A percentile compares a stretch with the other conserved stretches of the same genome.
phyloP scores from a whole-genome alignment of 1,139 yeast species.

The Ogataea hybrid region DNA sequence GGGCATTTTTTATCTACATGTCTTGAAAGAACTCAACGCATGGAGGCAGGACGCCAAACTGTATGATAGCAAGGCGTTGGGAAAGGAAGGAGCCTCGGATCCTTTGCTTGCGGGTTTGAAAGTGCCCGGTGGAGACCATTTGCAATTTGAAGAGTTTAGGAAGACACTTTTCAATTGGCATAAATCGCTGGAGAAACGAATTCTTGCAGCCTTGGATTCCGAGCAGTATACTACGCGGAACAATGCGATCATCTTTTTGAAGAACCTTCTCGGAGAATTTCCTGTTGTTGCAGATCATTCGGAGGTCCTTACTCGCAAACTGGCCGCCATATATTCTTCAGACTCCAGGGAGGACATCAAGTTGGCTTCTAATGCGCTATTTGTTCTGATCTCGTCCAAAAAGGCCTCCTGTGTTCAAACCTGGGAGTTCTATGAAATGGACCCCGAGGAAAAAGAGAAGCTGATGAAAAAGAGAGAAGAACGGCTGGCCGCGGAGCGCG shows the following conservation, averaged over 20 bases:
- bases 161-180: constrained; percentile 57
- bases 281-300: constrained; percentile 75
- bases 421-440: constrained; percentile 55
- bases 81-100: constrained; percentile 18
- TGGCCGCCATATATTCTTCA: constrained; percentile 45
- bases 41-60: constrained; percentile 40
- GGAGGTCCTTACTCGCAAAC: constrained; percentile 45
- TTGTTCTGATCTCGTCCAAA: constrained; percentile 67
- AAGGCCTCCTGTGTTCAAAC: constrained; percentile 54
- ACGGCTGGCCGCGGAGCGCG: constrained; percentile 17
- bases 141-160: constrained; percentile 40
- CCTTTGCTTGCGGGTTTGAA: constrained; percentile 17
- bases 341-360: constrained; percentile 82
- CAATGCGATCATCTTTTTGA: constrained; percentile 76
- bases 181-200: constrained; percentile 43
- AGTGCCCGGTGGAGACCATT: constrained; percentile 18
- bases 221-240: constrained; percentile 78
- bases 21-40: constrained; percentile 39
- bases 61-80: constrained; percentile 33
- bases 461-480: constrained; percentile 28
- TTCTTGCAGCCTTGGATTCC: constrained; percentile 49
- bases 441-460: constrained; percentile 35
- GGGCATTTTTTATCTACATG: constrained; percentile 67
- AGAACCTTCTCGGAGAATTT: constrained; percentile 56
- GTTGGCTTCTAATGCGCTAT: constrained; percentile 72